Conservation (phyloP, 768 basidiomycete genomes). For the Phaeotremella fagi region DNA sequence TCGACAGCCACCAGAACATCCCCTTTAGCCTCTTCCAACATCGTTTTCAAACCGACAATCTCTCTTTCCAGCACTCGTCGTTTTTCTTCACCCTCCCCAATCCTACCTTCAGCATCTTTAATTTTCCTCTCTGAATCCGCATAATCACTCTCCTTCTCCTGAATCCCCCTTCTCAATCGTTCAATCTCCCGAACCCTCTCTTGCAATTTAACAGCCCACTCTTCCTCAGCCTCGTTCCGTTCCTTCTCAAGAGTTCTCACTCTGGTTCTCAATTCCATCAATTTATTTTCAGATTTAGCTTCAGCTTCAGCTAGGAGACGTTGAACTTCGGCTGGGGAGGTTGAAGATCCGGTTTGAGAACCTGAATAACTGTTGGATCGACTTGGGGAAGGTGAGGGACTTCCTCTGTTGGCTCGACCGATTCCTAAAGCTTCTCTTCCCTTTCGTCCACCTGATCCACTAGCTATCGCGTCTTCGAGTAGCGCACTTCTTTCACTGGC, state of each 20-base stretch:
- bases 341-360: not conserved
- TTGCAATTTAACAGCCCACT: conserved; percentile 78
- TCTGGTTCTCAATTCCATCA: conserved; percentile 66
- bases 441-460: conserved; percentile 56
- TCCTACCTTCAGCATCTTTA: conserved; percentile 56
- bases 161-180: conserved; percentile 60
- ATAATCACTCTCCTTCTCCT: conserved; percentile 59
- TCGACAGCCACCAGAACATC: conserved; percentile 45
- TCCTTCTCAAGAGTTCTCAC: conserved; percentile 70
- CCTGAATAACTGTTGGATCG: conserved; percentile 3
- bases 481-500: conserved; percentile 65
- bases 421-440: conserved; percentile 21
- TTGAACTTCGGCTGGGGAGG: conserved; percentile 46
- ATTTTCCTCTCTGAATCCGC: conserved; percentile 54
- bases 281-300: conserved; percentile 67
- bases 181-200: conserved; percentile 76
- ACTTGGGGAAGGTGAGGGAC: conserved; percentile 15
- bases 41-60: conserved; percentile 48
- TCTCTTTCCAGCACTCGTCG: conserved; percentile 37
- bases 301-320: conserved; percentile 69
- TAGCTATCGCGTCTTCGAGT: conserved; percentile 51
- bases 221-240: conserved; percentile 76
- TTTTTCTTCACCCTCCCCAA: conserved; percentile 54
- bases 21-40: conserved; percentile 52
- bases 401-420: not conserved